phyloP scores from a whole-genome alignment of 2,329 filamentous ascomycete species.

The Ophiostoma sp. region DNA sequence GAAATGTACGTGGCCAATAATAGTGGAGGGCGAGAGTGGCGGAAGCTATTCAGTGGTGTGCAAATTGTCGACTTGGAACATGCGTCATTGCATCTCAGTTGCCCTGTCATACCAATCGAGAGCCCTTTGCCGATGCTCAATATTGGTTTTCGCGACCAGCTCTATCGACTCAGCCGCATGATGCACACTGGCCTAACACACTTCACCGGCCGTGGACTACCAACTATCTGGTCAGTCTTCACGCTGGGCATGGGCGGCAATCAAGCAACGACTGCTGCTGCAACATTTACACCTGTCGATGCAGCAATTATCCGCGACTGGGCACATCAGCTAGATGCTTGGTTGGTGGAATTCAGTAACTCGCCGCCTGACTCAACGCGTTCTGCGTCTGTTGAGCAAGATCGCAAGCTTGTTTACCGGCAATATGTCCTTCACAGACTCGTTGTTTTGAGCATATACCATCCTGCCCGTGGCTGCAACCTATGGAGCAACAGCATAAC shows the following conservation, averaged over 20 bases:
- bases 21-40: slow-evolving; percentile 22
- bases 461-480: slow-evolving; percentile 26
- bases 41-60: slow-evolving; percentile 26
- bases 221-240: slow-evolving; percentile 27
- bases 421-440: slow-evolving; percentile 27
- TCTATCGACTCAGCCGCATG: slow-evolving; percentile 27
- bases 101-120: slow-evolving; percentile 24
- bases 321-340: slow-evolving; percentile 26
- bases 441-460: slow-evolving; percentile 26
- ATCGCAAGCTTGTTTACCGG: slow-evolving; percentile 24
- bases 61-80: slow-evolving; percentile 27
- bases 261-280: neutral
- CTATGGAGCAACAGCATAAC: slow-evolving; percentile 24
- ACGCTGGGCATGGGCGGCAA: neutral
- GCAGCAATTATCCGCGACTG: slow-evolving; percentile 27
- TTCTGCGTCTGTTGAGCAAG: neutral
- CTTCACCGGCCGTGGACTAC: slow-evolving; percentile 27
- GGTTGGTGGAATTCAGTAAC: slow-evolving; percentile 25
- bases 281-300: slow-evolving; percentile 23
- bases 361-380: slow-evolving; percentile 7
- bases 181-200: slow-evolving; percentile 27
- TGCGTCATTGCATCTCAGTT: slow-evolving; percentile 26
- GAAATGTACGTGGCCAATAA: neutral
- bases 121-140: slow-evolving; percentile 22
- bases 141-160: slow-evolving; percentile 22